Percentiles rank a stretch among this genome's conserved stretches.
Evolutionary conservation across 192 early-diverging fungal genomes (phyloP).

Genomic region (Chytriomyces sp.): DNA sequence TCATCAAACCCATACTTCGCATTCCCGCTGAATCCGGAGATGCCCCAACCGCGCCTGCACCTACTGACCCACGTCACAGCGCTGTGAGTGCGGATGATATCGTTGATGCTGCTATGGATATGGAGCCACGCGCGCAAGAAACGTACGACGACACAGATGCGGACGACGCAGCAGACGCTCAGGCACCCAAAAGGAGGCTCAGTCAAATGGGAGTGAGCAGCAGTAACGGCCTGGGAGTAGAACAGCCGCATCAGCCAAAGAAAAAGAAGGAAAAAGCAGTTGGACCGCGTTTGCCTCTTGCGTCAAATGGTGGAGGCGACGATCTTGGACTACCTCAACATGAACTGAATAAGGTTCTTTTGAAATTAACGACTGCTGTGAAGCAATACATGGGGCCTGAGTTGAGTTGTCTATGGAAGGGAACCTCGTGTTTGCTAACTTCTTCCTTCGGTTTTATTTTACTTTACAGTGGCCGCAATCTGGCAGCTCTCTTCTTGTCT

Average conservation of each 20-base stretch:
- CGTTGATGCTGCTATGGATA: neutral
- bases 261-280: neutral
- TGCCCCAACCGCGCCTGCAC: neutral
- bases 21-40: neutral
- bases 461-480: slow-evolving; percentile 52
- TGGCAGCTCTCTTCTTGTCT: slow-evolving; percentile 77
- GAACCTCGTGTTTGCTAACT: neutral
- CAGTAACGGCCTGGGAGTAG: too few relatives aligned
- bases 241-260: neutral
- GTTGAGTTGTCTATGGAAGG: neutral
- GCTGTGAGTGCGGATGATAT: neutral
- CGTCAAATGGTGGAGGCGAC: neutral
- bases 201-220: neutral
- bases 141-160: neutral
- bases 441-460: neutral
- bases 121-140: neutral
- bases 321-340: slow-evolving; percentile 8
- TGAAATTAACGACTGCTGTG: slow-evolving; percentile 13
- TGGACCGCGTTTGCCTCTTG: neutral
- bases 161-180: neutral
- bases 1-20: neutral
- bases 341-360: slow-evolving; percentile 16
- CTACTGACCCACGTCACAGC: neutral
- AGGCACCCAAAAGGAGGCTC: neutral
- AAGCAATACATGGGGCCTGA: slow-evolving; percentile 8